Percentiles rank a stretch among this genome's conserved stretches.
Conservation (phyloP, 2,329 filamentous ascomycete genomes). For the Metarhizium humberi region DNA sequence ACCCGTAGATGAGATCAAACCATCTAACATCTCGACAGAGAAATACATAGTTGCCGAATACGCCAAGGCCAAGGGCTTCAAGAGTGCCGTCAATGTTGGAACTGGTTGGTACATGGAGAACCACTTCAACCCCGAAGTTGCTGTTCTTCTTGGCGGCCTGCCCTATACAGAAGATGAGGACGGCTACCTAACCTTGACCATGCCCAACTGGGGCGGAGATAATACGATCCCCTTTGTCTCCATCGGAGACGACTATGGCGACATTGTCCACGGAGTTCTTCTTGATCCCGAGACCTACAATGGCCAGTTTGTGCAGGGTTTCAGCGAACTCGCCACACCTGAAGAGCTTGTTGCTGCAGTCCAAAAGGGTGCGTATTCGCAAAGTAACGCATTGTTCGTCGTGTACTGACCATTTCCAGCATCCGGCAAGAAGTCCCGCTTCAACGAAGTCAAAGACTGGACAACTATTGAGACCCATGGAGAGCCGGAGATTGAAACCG, state of each 20-base stretch:
- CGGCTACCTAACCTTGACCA: background rate
- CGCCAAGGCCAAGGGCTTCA: conserved; percentile 23
- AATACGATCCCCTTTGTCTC: conserved; percentile 27
- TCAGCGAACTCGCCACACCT: no score
- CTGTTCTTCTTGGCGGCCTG: conserved; percentile 30
- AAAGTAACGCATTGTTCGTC: no score
- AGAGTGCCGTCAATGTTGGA: conserved; percentile 24
- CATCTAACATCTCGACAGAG: conserved; percentile 14
- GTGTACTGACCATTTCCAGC: no score
- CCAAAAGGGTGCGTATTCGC: no score
- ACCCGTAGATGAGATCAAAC: background rate
- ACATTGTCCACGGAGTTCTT: conserved; percentile 35
- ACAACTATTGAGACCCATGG: conserved; percentile 18
- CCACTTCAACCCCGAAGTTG: conserved; percentile 24
- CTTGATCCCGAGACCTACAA: conserved; percentile 28
- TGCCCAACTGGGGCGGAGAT: conserved; percentile 29
- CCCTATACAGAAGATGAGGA: conserved; percentile 13
- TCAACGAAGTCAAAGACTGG: no score
- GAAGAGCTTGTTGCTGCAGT: no score
- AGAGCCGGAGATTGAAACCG: conserved; percentile 21
- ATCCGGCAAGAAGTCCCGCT: no score
- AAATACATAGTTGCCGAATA: conserved; percentile 29
- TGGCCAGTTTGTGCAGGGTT: conserved; percentile 9
- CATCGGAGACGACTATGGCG: conserved; percentile 32
- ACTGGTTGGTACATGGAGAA: conserved; percentile 35